Base-by-base conservation (phyloP, 768 basidiomycete species). In the Gautieria morchelliformis region DNA sequence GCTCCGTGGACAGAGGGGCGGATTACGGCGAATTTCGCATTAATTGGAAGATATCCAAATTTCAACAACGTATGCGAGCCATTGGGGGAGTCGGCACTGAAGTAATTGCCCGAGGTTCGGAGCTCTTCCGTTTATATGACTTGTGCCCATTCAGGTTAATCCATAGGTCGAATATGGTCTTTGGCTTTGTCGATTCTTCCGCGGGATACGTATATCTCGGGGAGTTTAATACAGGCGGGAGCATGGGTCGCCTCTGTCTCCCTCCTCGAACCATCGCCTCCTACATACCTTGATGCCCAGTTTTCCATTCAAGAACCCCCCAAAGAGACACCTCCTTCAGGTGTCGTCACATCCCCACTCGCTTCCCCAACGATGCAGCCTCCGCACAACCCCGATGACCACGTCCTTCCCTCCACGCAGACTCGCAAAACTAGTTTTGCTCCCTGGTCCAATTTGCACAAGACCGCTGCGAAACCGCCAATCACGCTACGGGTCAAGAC, bases 11-110 rank as follows among this genome's bases (percentile, higher is more conserved):
- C 47, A n/a, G 33, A 15, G 45, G 49, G n/a, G 24, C 45, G 17
- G 46, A 56, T 49, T 19, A 46, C 32, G 55, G 55, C n/a, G 55
- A 56, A 49, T 56, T 56, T 30, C 44, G 46, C 7, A 37, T 56
- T 19, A 15, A 27, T 12, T 56, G 55, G 55, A 48, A 56, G 19
- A 56, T 56, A 4, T n/a, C 44, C 8, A 47, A 56, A n/a, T 56
- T 56, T 37, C 55, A 56, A 27, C 48, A 47, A 37, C 55, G 55
- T 14, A 56, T 56, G 55, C 44, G 55, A 20, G 45, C 30, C 10
- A 49, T 56, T 47, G 55, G 55, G 10, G 12, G 42, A 5, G 46
- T 56, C 19, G 41, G 30, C 8, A 56, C 45, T 30, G 45, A 56
- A 35, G 44, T 56, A 15, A 46, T 56, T 20, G 55, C 55, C 15